Percentiles rank a stretch among this genome's conserved stretches.
phyloP scores from a whole-genome alignment of 331 rosid genomes.

The Saraca asoca region DNA sequence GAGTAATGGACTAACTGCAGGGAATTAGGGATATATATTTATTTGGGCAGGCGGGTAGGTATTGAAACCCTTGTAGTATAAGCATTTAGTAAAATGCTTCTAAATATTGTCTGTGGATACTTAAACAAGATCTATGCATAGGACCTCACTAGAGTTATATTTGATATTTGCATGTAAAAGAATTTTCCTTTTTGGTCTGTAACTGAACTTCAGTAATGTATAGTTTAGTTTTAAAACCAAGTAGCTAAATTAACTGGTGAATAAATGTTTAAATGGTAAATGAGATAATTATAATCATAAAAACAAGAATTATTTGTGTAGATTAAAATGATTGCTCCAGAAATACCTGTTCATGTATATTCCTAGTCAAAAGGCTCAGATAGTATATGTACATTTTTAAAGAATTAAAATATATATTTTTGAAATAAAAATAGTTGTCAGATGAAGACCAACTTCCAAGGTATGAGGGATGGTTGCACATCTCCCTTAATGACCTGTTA shows the following conservation, averaged over 20 bases:
- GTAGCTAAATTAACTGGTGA: neutral
- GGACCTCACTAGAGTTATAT: neutral
- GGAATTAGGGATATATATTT: too few species aligned
- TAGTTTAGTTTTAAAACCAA: neutral
- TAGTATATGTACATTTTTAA: neutral
- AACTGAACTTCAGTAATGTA: neutral
- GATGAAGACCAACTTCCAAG: neutral
- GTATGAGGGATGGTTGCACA: neutral
- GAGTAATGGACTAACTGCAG: too few species aligned
- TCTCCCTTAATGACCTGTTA: slow-evolving; percentile 10
- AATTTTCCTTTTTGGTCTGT: neutral
- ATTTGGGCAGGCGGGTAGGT: neutral
- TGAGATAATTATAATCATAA: neutral
- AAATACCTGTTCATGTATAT: neutral
- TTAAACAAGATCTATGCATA: too few species aligned
- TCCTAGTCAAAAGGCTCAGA: slow-evolving; percentile 4
- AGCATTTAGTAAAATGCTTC: too few species aligned
- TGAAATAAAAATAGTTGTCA: slow-evolving; percentile 1
- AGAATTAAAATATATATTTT: neutral
- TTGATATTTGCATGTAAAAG: neutral
- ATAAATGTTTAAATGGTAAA: neutral
- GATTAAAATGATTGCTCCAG: slow-evolving; percentile 4
- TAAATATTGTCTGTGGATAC: too few species aligned
- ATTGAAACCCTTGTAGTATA: too few species aligned
- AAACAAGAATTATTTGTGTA: neutral